Base-by-base conservation (phyloP, 306 rosid genomes). In the Elaeagnus macrophylla region DNA sequence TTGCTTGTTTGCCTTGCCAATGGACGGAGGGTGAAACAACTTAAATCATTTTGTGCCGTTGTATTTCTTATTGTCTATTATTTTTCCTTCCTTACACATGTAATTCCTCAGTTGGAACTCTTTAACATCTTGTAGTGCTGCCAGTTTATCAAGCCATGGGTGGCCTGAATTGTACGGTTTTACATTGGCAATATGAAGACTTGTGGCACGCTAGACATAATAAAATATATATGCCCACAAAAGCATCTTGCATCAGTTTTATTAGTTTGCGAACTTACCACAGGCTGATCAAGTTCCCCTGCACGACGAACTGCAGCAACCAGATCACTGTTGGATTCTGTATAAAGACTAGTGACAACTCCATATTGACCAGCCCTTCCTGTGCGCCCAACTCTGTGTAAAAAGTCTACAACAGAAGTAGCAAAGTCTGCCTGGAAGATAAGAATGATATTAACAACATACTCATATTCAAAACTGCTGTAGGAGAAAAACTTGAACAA, bases 311-410 rank as follows among this genome's bases (percentile, higher is more conserved):
- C 87, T 39, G 89, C 93, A 55, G 76, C 63, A 49, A 91, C 96
- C 60, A 86, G 91, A 63, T 84, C 97, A 51, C 75, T 57, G 69
- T 84, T 86, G 61, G 96, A 77, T 62, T 81, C 83, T n/a, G 84
- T 84, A 67, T 80, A 86, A 78, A 82, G 62, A 75, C 81, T 82
- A 36, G 95, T 76, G 36, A 91, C 93, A 43, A 84, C 79, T 75
- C 97, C 97, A 58, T 62, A 54, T 67, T 82, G 91, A 71, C 97
- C 94, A 39, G 97, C 96, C 80, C 97, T 87, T 59, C 83, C 97
- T 15, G 96, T 91, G 54, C 89, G 88, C 55, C 96, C 96, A 67
- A 86, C 69, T 70, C 97, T 76, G 52, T 91, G 97, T 65, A 91
- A 62, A 66, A 91, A 91, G 67, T 91, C 96, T 52, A 91, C 96